phyloP scores from a whole-genome alignment of 1,284 basidiomycete genomes.

The Cryptococcus neoformans region DNA sequence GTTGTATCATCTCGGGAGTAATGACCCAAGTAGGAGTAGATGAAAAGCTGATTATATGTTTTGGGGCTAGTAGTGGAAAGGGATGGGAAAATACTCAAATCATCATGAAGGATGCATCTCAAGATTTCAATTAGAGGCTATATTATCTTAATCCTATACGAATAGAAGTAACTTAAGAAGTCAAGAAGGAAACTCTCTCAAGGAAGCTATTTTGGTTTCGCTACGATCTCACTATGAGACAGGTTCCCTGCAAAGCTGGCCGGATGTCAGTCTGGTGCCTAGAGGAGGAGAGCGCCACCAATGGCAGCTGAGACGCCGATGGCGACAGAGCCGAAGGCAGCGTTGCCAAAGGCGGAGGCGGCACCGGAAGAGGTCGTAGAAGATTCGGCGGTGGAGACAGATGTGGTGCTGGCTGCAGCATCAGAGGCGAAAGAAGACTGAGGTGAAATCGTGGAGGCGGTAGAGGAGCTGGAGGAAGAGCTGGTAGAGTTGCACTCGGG shows the following conservation, averaged over 20 bases:
- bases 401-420: neutral
- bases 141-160: no score
- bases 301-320: neutral
- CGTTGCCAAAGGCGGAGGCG: neutral
- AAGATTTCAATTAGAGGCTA: no score
- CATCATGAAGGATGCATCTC: no score
- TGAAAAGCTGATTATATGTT: no score
- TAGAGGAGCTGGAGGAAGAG: neutral
- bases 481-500: neutral
- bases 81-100: no score
- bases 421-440: neutral
- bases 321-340: neutral
- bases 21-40: no score
- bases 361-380: neutral
- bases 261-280: no score
- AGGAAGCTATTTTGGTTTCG: no score
- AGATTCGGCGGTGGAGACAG: neutral
- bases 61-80: no score
- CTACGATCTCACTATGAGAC: no score
- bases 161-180: neutral
- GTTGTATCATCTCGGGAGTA: no score
- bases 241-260: no score
- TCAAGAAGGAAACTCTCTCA: neutral
- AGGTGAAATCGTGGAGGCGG: neutral
- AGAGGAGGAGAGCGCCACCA: neutral